Evolutionary conservation across 768 basidiomycete genomes (phyloP), one percentile per base, ranked within the genome.

Genomic region (Suillus fuscotomentosus): DNA sequence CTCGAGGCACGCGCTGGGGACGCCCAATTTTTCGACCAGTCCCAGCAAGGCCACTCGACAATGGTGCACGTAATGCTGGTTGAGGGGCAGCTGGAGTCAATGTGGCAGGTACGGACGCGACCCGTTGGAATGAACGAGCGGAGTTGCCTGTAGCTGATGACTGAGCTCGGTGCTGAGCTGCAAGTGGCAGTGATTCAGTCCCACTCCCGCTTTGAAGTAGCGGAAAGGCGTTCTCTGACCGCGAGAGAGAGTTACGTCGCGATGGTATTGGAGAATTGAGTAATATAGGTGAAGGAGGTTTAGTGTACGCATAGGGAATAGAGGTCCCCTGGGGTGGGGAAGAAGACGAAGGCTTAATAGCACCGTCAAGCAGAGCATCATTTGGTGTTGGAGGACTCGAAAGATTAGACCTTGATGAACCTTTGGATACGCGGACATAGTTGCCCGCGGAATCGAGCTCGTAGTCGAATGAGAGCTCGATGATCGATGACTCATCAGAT

Each of bases 211-310:
- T 65, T 34, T 73, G 73, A n/a, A 83, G 78, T 9, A 80, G 72
- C n/a, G 84, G 76, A 67, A 84, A 83, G 38, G 85, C 82, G 70
- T 85, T 88, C 71, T 91, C 89, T 47, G 89, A 88, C 53, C 86
- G 87, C 5, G 88, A 84, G 36, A 91, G 80, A 0, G 88, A 84
- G 22, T 78, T 72, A 62, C 86, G 82, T 59, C 78, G 70, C 24
- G 77, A 66, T 7, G 79, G 79, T 22, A 77, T 67, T 1, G 79
- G 79, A 38, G 83, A 81, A 62, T 75, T 71, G 56, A 78, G 71
- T 20, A 78, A 64, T 27, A 74, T 75, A 8, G 83, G 74, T 20
- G 77, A 75, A 13, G 74, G 71, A 27, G 75, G 70, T 63, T 74
- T 76, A 55, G 60, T 60, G 55, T 70, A 53, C 63, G 63, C 50